Conservation (phyloP, 768 basidiomycete species). For the Agrocybe chaxingu region DNA sequence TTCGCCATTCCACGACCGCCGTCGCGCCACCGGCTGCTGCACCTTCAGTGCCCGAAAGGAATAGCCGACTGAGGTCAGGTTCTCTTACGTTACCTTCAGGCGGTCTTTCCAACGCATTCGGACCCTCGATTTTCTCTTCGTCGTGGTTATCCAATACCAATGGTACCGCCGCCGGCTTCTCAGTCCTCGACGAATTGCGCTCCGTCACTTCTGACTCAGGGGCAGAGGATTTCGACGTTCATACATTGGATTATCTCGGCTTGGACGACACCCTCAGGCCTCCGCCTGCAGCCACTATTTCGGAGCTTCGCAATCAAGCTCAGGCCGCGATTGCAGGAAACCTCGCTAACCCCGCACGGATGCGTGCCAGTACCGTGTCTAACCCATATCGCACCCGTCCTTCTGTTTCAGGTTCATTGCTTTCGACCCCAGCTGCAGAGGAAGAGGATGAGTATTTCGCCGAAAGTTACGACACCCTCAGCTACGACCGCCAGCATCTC, state of each 20-base stretch:
- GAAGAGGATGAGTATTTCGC: constrained; percentile 72
- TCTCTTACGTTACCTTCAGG: constrained; percentile 84
- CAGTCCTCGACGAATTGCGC: constrained; percentile 76
- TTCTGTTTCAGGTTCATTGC: constrained; percentile 54
- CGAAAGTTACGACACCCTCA: constrained; percentile 53
- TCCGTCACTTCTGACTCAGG: constrained; percentile 78
- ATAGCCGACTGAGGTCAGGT: constrained; percentile 87
- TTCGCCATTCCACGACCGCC: constrained; percentile 77
- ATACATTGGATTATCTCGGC: constrained; percentile 95
- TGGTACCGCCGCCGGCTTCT: constrained; percentile 52
- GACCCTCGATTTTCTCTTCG: constrained; percentile 84
- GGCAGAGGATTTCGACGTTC: constrained; percentile 87
- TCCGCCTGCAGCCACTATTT: constrained; percentile 83
- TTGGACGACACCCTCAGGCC: constrained; percentile 70
- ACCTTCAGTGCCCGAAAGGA: constrained; percentile 54
- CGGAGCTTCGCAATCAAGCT: constrained; percentile 85
- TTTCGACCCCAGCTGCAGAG: constrained; percentile 64
- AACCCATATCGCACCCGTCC: constrained; percentile 81
- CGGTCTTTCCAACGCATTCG: constrained; percentile 79
- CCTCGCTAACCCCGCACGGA: constrained; percentile 72
- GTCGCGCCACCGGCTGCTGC: constrained; percentile 54
- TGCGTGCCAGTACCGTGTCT: constrained; percentile 90
- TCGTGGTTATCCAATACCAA: constrained; percentile 77
- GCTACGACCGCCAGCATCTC: constrained; percentile 54
- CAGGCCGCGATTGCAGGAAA: constrained; percentile 88